Evolutionary conservation across 495 filamentous ascomycete species (phyloP), one percentile per base, ranked within the genome.

Genomic region (Hyaloscypha variabilis): DNA sequence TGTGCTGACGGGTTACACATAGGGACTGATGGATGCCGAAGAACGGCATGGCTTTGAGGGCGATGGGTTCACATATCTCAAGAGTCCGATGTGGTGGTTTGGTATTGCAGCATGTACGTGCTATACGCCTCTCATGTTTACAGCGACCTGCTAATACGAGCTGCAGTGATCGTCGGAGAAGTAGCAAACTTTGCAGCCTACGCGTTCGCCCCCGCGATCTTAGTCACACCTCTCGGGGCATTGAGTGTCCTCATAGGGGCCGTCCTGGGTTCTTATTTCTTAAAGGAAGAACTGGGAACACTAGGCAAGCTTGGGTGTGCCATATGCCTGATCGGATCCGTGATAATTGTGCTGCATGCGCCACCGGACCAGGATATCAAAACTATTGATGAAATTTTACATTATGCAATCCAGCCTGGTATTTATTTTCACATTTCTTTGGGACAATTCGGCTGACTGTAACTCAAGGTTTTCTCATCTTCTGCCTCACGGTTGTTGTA

Each of bases 151-250:
- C 66, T 63, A 65, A 76, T 57, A 67, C 61, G 5, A 24, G 14
- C 19, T 28, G 28, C 69, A 90, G 80, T 87, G 82, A 90, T 96
- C 80, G 81, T 90, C 42, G 95, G 95, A 67, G 95, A 99, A 77
- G 82, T 95, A 56, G 93, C 91, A 74, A 99, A 99, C 74, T 99
- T 99, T 74, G 93, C 93, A 28, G 95, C 95, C 63, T 99, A 99
- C 75, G 95, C 95, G 1, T 99, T 97, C 78, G 95, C 95, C 66
- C 95, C 95, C 42, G 95, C 95, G 4, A 99, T 99, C 75, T 82
- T 99, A 60, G 95, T 99, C 36, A 99, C 95, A 4, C 95, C 95
- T 17, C 78, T 99, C 39, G 95, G 95, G 46, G 95, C 95, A 49
- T 80, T 99, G 63, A 92, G 92, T 71, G 95, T 99, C 58, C 78